Base-by-base conservation (phyloP, 2,329 filamentous ascomycete species). In the Arthrobotrys conoides region DNA sequence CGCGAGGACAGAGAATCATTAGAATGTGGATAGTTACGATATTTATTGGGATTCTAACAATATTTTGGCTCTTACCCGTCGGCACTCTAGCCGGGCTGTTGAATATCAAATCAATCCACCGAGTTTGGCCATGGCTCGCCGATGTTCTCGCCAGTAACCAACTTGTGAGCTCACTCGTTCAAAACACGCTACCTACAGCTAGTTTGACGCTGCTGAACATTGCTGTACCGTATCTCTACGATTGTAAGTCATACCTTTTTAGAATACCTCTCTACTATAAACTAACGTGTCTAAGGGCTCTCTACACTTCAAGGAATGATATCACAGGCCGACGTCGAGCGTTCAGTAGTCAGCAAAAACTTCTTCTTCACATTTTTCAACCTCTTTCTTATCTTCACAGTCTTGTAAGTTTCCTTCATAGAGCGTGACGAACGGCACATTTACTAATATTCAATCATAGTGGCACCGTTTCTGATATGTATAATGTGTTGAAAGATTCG, bases 331-430 rank as follows among this genome's bases (percentile, higher is more conserved):
- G 96, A 99, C 80, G 91, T 99, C 22, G 96, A 98, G 84, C 88
- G 99, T 5, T 98, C 96, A 0, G 88, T 96, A 53, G 95, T 99
- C 81, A 97, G 93, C 68, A 99, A 99, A 86, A 99, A 98, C 85
- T 99, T 98, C 86, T 97, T 98, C 87, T 99, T 99, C 84, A 94
- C 92, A 9, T 99, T 99, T 85, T 98, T 99, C 89, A 99, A 99
- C 85, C 93, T 98, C 72, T 99, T 99, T 85, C 89, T 98, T 64
- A 90, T 98, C 53, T 97, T 98, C 84, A 96, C 95, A 0, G 88
- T 96, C 27, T 92, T 97, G 79, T 81, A 72, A 72, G 80, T 78
- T 57, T 38, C 8, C 30, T 18, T 1, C 30, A 55, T n/a, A 3
- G n/a, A 30, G 2, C 5, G 16, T 38, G 2, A n/a, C 9, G 20